A percentile compares a stretch with the other conserved stretches of the same genome.
These are phyloP conservation scores for Colletotrichum sp. DNA, from an alignment of 2,329 filamentous ascomycete genomes.

Conservation along the genomic window DNA sequence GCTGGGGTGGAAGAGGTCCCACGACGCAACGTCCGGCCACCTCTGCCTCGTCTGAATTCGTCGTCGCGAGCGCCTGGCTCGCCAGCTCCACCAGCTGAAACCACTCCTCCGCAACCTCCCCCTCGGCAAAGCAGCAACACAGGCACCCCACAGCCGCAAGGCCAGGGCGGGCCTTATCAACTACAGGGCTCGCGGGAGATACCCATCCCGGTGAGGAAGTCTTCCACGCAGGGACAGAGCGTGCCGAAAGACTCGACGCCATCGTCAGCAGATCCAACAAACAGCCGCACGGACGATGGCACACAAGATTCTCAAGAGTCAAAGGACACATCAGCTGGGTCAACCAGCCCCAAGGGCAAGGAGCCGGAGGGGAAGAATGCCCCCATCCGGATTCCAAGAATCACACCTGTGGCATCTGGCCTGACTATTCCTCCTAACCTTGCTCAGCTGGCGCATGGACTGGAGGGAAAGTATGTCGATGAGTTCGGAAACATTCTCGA, in stretches of 20 bases:
- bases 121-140: constrained; percentile 5
- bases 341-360: background rate
- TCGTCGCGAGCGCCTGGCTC: constrained; percentile 18
- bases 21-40: background rate
- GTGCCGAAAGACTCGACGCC: background rate
- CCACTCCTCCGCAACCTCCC: background rate
- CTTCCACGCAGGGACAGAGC: constrained; percentile 4
- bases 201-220: constrained; percentile 15
- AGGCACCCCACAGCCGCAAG: constrained; percentile 1
- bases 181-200: constrained; percentile 19
- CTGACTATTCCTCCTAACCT: constrained; percentile 33
- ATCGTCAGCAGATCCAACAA: background rate
- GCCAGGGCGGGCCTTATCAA: constrained; percentile 8
- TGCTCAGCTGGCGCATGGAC: constrained; percentile 39
- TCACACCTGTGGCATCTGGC: constrained; percentile 40
- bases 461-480: constrained; percentile 54
- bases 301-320: background rate
- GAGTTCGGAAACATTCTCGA: constrained; percentile 60
- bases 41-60: constrained; percentile 21
- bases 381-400: constrained; percentile 42
- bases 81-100: background rate
- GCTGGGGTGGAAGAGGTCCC: constrained; percentile 4
- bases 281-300: constrained; percentile 9
- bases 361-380: constrained; percentile 19
- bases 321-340: background rate